Base-by-base conservation (phyloP, 192 early-diverging fungal genomes). In the Allomyces arbusculus region DNA sequence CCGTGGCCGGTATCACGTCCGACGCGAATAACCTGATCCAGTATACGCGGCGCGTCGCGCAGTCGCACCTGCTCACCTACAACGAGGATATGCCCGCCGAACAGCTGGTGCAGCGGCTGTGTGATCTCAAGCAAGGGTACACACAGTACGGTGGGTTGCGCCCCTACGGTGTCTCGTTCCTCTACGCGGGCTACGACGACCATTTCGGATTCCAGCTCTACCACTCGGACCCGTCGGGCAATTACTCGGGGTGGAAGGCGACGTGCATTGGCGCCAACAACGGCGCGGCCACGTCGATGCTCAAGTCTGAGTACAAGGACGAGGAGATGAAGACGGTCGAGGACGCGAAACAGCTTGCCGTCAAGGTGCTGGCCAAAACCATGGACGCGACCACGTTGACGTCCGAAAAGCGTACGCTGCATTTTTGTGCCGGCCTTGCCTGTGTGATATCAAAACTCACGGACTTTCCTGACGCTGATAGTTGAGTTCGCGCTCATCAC, bases 241-340 rank as follows among this genome's bases (percentile, higher is more conserved):
- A 99, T 80, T 99, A 97, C 77, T 85, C 87, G 72, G 95, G 94
- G 64, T 99, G 96, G 96, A 97, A 95, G 74, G 93, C 96, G 9
- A 92, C 89, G 44, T 94, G 92, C 77, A 94, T 99, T 73, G 96
- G 96, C 44, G 89, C 91, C 44, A 99, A 96, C 78, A 87, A 86
- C 58, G 80, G 88, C 16, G 91, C 87, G 62, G 94, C 92, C 2
- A 88, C 91, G 70, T 87, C 86, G 64, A 91, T 95, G 26, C 78
- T 99, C 69, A 94, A 95, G 75, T 91, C 94, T 68, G 94, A 99
- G 77, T 94, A 97, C 73, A 95, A 93, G 74, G 96, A 99, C 66
- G 82, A 81, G 23, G 77, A 80, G 5, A 71, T 83, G 70, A 72
- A 80, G 66, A 82, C 86, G 4, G 76, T 99, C 71, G 80, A 90